Percentiles rank a stretch among this genome's conserved stretches.
phyloP scores from a whole-genome alignment of 148 eudicot species.

The Arctostaphylos glauca region DNA sequence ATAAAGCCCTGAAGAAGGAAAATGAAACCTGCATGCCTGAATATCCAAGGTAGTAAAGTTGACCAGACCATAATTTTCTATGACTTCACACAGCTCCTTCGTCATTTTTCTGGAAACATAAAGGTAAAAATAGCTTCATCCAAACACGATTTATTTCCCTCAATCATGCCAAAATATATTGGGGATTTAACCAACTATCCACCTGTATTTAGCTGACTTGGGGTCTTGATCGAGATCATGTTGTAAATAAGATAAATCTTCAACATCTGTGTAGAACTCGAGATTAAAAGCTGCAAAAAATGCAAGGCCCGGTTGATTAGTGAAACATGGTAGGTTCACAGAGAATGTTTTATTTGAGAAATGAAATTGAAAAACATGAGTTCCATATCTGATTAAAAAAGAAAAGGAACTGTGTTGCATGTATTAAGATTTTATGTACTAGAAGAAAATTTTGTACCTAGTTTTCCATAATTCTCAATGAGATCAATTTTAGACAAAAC shows the following conservation, averaged over 20 bases:
- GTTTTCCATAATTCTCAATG: conserved; percentile 86
- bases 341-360: not conserved
- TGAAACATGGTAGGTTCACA: not conserved
- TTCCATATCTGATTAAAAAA: not conserved
- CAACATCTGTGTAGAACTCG: conserved; percentile 90
- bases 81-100: conserved; percentile 78
- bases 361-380: not conserved
- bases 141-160: not conserved
- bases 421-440: not conserved
- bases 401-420: not conserved
- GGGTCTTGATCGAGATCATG: conserved; percentile 79
- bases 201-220: conserved; percentile 82
- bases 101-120: conserved; percentile 69
- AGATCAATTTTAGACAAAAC: conserved; percentile 93
- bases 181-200: not conserved
- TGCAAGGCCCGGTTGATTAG: conserved; percentile 13
- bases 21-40: conserved; percentile 53
- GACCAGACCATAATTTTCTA: conserved; percentile 73
- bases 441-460: conserved; percentile 47
- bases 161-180: not conserved
- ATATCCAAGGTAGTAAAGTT: conserved; percentile 86
- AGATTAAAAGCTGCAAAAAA: conserved; percentile 79
- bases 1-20: conserved; percentile 7
- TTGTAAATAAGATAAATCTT: conserved; percentile 78
- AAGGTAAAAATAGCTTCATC: not conserved